Evolutionary conservation across 495 filamentous ascomycete genomes (phyloP).

Genomic region (Aspergillus sparsus): DNA sequence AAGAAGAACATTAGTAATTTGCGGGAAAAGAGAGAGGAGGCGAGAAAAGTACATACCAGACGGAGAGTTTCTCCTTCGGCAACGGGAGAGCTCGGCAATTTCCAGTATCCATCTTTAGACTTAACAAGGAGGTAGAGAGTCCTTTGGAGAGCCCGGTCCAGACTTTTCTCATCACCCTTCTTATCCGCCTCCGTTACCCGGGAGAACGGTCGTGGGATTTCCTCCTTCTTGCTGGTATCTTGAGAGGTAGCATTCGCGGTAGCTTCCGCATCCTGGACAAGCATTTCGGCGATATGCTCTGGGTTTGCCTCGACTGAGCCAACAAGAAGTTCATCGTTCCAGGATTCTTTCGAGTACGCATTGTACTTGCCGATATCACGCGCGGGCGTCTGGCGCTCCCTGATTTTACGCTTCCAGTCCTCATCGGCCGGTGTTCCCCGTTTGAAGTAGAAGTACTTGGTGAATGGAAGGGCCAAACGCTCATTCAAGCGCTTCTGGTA

Average conservation of each 20-base stretch:
- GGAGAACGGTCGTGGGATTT: conserved; percentile 68
- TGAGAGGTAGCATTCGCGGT: conserved; percentile 64
- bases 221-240: conserved; percentile 62
- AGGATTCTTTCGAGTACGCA: conserved; percentile 72
- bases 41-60: conserved; percentile 59
- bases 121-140: conserved; percentile 85
- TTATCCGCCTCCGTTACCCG: conserved; percentile 79
- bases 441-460: conserved; percentile 94
- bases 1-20: conserved; percentile 6
- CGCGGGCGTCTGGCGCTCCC: conserved; percentile 70
- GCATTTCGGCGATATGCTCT: conserved; percentile 60
- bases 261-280: conserved; percentile 76
- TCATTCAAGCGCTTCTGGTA: conserved; percentile 98
- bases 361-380: conserved; percentile 87
- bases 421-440: conserved; percentile 78
- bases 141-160: conserved; percentile 73
- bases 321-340: conserved; percentile 91
- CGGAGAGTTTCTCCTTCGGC: conserved; percentile 72
- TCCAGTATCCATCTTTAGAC: conserved; percentile 70
- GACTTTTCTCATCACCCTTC: conserved; percentile 67
- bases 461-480: conserved; percentile 85
- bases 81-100: conserved; percentile 70
- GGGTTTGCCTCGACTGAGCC: conserved; percentile 62
- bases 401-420: conserved; percentile 88
- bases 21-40: not conserved